phyloP scores from a whole-genome alignment of 345 rosid genomes.

The Xanthoceras sorbifolium region DNA sequence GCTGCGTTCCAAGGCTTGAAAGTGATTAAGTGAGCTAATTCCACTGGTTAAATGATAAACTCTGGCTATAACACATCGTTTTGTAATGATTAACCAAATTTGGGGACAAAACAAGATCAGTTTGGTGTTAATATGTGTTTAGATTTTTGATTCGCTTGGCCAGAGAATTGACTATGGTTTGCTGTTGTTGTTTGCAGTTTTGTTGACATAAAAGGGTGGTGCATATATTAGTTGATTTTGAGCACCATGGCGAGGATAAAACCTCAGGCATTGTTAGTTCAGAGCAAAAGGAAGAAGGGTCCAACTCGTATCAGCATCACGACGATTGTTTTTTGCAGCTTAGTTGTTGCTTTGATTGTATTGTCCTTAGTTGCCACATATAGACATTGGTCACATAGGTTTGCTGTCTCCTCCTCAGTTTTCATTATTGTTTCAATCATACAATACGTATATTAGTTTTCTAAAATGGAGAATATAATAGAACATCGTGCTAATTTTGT shows the following conservation, averaged over 20 bases:
- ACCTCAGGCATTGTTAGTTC: constrained; percentile 75
- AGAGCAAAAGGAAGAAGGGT: constrained; percentile 82
- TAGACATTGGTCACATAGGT: constrained; percentile 71
- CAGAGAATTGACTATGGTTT: not conserved
- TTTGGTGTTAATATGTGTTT: not conserved
- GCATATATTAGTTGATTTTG: not conserved
- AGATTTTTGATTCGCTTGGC: not conserved
- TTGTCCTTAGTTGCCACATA: constrained; percentile 54
- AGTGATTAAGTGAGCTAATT: not conserved
- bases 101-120: not conserved
- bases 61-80: not conserved
- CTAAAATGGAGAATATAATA: not conserved
- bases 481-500: not conserved
- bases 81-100: not conserved
- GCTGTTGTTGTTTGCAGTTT: constrained; percentile 11
- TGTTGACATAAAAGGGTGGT: constrained; percentile 1
- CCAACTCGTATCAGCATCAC: constrained; percentile 64
- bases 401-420: constrained; percentile 21
- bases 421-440: not conserved
- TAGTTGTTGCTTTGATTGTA: constrained; percentile 46
- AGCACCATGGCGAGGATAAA: constrained; percentile 74
- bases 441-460: too few relatives aligned
- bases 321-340: constrained; percentile 49
- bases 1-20: not conserved
- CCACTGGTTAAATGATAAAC: not conserved